phyloP scores from a whole-genome alignment of 2,329 filamentous ascomycete species.

The Lasiodiplodia hormozganensis region DNA sequence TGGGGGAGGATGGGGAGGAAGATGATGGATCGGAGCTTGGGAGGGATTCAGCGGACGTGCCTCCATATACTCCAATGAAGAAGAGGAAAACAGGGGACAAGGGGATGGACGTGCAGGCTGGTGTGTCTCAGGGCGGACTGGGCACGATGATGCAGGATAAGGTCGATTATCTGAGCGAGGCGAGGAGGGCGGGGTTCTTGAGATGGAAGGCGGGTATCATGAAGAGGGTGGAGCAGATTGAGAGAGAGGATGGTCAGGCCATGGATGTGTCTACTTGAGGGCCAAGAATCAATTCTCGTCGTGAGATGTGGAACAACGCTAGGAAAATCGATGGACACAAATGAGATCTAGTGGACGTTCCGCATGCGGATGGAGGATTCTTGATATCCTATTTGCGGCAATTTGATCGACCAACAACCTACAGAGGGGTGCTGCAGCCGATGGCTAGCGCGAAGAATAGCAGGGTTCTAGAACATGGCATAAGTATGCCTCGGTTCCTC shows the following conservation, averaged over 20 bases:
- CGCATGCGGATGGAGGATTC: not conserved
- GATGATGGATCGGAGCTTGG: not conserved
- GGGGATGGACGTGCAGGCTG: conserved; percentile 33
- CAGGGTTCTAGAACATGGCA: too few relatives aligned
- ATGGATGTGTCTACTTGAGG: conserved; percentile 18
- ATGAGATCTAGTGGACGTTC: not conserved
- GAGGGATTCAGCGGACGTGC: conserved; percentile 40
- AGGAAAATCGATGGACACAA: too few relatives aligned
- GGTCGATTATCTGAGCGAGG: conserved; percentile 73
- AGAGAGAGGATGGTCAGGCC: conserved; percentile 6
- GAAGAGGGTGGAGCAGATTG: conserved; percentile 54
- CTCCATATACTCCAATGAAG: conserved; percentile 40
- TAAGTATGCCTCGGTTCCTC: too few relatives aligned
- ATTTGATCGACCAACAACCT: not conserved
- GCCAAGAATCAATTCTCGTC: not conserved
- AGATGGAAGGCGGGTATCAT: conserved; percentile 70
- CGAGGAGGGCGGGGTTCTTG: conserved; percentile 66
- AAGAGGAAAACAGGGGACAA: conserved; percentile 35
- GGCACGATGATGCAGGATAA: conserved; percentile 77
- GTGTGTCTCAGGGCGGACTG: conserved; percentile 51
- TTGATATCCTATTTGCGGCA: not conserved
- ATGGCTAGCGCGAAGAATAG: too few relatives aligned
- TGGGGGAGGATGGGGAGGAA: conserved; percentile 38
- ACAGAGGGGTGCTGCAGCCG: too few relatives aligned
- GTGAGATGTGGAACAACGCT: not conserved